phyloP scores from a whole-genome alignment of 176 grass and related monocot species.

The Carex cristatella region DNA sequence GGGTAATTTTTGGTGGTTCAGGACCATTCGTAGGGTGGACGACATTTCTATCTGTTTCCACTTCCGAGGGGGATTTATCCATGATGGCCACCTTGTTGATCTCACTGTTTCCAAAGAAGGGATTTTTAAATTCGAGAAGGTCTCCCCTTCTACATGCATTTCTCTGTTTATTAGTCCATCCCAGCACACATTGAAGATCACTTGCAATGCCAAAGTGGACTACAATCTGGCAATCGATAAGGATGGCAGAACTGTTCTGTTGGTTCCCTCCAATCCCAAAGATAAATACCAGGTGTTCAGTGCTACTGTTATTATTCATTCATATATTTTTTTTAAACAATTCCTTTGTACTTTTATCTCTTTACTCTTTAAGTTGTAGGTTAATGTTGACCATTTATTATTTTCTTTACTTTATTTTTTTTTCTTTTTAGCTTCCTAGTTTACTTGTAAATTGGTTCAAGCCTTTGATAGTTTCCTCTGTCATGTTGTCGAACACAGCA shows the following conservation, averaged over 20 bases:
- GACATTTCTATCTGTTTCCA: conserved; percentile 36
- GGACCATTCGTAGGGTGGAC: conserved; percentile 70
- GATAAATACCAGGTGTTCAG: too few relatives aligned
- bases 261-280: conserved; percentile 47
- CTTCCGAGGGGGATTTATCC: background rate
- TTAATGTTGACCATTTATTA: too few relatives aligned
- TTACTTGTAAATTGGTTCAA: too few relatives aligned
- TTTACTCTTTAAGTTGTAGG: too few relatives aligned
- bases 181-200: conserved; percentile 60
- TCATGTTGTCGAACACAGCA: conserved; percentile 22
- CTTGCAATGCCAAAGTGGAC: conserved; percentile 44
- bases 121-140: background rate
- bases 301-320: too few relatives aligned
- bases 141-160: background rate
- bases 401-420: too few relatives aligned
- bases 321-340: too few relatives aligned
- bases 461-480: too few relatives aligned
- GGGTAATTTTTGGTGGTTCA: conserved; percentile 38
- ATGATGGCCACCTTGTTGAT: conserved; percentile 55
- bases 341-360: too few relatives aligned
- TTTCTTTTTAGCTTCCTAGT: too few relatives aligned
- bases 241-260: conserved; percentile 32
- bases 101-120: conserved; percentile 30
- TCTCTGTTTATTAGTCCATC: background rate
- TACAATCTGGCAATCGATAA: conserved; percentile 53